Conservation (phyloP, 2,329 filamentous ascomycete species). For the Nemania sp. region DNA sequence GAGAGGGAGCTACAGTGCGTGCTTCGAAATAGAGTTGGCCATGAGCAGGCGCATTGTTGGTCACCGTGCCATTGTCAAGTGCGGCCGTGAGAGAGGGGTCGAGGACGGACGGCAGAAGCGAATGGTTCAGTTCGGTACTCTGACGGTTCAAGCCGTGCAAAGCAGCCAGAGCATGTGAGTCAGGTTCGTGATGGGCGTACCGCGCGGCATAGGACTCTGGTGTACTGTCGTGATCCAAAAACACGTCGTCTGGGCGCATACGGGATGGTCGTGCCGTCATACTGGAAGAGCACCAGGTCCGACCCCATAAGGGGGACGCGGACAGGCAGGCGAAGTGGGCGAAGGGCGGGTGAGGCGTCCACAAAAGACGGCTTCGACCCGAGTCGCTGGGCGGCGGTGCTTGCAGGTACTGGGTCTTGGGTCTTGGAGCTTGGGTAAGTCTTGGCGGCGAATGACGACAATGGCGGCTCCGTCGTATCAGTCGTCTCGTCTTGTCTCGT, state of each 20-base stretch:
- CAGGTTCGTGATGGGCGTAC: slow-evolving; percentile 22
- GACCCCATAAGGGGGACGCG: slow-evolving; percentile 7
- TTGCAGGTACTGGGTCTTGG: too few species aligned
- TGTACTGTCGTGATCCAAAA: slow-evolving; percentile 29
- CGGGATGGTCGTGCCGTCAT: slow-evolving; percentile 37
- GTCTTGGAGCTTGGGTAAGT: too few species aligned
- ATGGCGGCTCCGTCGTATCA: too few species aligned
- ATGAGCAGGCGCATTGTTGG: slow-evolving; percentile 27
- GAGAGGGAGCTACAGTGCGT: slow-evolving; percentile 46
- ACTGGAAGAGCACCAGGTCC: slow-evolving; percentile 26
- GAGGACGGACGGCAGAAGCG: slow-evolving; percentile 19
- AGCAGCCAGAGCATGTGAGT: slow-evolving; percentile 29
- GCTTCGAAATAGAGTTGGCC: slow-evolving; percentile 42
- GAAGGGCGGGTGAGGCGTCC: background rate
- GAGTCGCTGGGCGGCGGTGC: too few species aligned
- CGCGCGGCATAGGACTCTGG: slow-evolving; percentile 22
- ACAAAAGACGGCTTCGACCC: too few species aligned
- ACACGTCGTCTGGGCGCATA: slow-evolving; percentile 32
- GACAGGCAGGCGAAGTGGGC: background rate
- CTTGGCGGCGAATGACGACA: too few species aligned
- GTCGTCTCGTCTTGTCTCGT: too few species aligned
- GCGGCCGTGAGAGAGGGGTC: slow-evolving; percentile 14
- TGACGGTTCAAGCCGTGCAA: slow-evolving; percentile 35
- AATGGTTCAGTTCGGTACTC: slow-evolving; percentile 32
- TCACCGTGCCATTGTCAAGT: slow-evolving; percentile 16